Percentiles rank a stretch among this genome's conserved stretches.
These are phyloP conservation scores for Halophytophthora polymorphica DNA, from an alignment of 352 stramenopile species.

Conservation along the genomic window DNA sequence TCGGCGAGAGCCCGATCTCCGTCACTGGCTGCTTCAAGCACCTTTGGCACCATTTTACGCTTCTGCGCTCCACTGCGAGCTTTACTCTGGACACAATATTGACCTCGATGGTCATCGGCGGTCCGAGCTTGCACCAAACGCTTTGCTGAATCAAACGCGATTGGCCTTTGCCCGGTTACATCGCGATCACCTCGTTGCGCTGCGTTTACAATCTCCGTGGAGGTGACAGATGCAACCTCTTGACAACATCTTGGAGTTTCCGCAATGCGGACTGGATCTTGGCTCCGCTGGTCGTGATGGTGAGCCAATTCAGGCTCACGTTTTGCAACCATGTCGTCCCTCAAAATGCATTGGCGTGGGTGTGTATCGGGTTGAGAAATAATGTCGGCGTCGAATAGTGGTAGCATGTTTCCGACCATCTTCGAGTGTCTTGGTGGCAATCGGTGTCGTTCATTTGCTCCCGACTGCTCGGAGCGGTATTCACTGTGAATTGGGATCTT, in stretches of 20 bases:
- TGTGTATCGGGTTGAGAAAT: neutral
- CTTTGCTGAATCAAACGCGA: conserved; percentile 3
- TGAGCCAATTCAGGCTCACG: too few relatives aligned
- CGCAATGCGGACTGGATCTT: too few relatives aligned
- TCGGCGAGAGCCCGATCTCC: conserved; percentile 16
- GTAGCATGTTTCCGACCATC: conserved; percentile 5
- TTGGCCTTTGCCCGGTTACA: neutral
- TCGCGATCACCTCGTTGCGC: too few relatives aligned
- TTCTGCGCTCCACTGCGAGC: neutral
- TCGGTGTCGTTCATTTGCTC: neutral
- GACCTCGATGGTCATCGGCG: neutral
- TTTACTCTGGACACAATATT: neutral
- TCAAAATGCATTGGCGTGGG: too few relatives aligned
- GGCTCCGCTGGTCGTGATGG: too few relatives aligned
- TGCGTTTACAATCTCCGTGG: too few relatives aligned
- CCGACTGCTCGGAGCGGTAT: too few relatives aligned
- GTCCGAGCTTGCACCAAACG: conserved; percentile 2
- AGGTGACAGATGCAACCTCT: too few relatives aligned
- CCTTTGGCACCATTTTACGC: conserved; percentile 10
- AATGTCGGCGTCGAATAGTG: conserved; percentile 19
- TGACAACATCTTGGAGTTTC: too few relatives aligned
- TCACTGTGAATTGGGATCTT: too few relatives aligned
- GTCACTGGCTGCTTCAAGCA: conserved; percentile 6
- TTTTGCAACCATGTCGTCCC: too few relatives aligned
- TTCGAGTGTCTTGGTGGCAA: neutral